Percentiles rank a stretch among this genome's conserved stretches.
phyloP scores from a whole-genome alignment of 140 eudicot genomes.

The Cichorium intybus region DNA sequence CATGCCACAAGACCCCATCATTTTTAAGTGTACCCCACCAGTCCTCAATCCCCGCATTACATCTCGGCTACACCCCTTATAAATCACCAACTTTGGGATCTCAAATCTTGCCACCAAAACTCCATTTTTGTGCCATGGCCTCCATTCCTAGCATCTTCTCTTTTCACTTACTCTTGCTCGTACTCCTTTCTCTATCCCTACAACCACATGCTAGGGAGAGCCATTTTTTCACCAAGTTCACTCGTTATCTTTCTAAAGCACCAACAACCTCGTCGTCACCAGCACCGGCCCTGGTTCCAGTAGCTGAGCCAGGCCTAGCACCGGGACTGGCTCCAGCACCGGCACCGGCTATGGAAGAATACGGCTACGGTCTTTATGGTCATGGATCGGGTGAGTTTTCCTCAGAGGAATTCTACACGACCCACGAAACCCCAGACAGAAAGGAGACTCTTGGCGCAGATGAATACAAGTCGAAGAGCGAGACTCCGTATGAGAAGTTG shows the following conservation, averaged over 20 bases:
- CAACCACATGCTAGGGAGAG: conserved; percentile 51
- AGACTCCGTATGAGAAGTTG: conserved; percentile 30
- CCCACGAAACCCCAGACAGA: conserved; percentile 1
- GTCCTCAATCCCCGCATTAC: conserved; percentile 52
- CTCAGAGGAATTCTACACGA: conserved; percentile 15
- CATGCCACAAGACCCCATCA: conserved; percentile 41
- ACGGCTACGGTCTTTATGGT: conserved; percentile 46
- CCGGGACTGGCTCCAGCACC: conserved; percentile 33
- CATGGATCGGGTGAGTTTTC: conserved; percentile 28
- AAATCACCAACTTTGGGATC: conserved; percentile 15
- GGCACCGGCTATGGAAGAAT: conserved; percentile 24
- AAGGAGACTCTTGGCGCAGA: neutral
- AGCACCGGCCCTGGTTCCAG: neutral
- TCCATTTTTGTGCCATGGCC: conserved; percentile 37
- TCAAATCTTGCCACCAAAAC: conserved; percentile 26
- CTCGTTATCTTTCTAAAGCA: conserved; percentile 31
- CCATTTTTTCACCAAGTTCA: conserved; percentile 38
- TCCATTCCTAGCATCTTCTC: conserved; percentile 24
- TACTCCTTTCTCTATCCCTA: conserved; percentile 17
- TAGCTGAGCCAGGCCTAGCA: neutral
- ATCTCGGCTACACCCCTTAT: conserved; percentile 28
- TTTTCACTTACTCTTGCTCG: conserved; percentile 26
- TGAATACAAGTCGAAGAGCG: conserved; percentile 11
- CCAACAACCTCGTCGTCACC: neutral
- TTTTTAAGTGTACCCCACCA: conserved; percentile 38